Percentiles rank a stretch among this genome's conserved stretches.
Conservation (phyloP, 2,329 filamentous ascomycete species). For the Venturia asperata region DNA sequence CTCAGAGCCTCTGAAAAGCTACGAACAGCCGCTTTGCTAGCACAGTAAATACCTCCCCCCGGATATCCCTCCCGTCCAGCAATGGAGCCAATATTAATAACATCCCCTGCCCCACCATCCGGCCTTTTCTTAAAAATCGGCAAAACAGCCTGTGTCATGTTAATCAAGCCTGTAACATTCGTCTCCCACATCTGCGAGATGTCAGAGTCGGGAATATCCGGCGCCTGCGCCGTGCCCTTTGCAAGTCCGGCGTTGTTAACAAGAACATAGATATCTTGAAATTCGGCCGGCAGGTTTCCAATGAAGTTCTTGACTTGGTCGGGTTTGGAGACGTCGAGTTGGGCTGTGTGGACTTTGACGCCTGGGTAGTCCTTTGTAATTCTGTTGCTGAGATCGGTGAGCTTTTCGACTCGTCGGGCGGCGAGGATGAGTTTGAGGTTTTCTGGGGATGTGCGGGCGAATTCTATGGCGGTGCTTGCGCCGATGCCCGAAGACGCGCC, state of each 20-base stretch:
- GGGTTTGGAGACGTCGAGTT: constrained; percentile 79
- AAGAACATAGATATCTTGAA: constrained; percentile 75
- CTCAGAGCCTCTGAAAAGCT: constrained; percentile 77
- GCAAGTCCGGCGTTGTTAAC: constrained; percentile 96
- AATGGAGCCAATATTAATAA: constrained; percentile 92
- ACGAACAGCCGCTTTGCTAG: constrained; percentile 81
- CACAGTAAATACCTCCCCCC: constrained; percentile 86
- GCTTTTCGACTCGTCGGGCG: constrained; percentile 71
- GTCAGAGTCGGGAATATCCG: constrained; percentile 74
- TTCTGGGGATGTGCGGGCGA: constrained; percentile 74
- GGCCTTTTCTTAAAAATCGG: constrained; percentile 65
- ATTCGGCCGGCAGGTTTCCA: constrained; percentile 66
- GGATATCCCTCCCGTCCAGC: constrained; percentile 82
- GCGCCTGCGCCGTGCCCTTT: constrained; percentile 78
- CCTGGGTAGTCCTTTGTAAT: constrained; percentile 70
- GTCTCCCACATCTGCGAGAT: constrained; percentile 83
- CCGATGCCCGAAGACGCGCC: constrained; percentile 93
- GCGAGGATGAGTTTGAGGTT: constrained; percentile 80
- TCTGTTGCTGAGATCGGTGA: constrained; percentile 68
- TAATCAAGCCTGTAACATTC: constrained; percentile 90
- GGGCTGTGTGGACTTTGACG: constrained; percentile 73
- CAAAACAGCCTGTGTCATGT: constrained; percentile 89
- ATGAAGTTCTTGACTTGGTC: constrained; percentile 70
- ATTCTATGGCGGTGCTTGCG: constrained; percentile 75
- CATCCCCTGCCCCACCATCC: constrained; percentile 75